Evolutionary conservation across 768 basidiomycete genomes (phyloP), one percentile per base, ranked within the genome.

Genomic region (Mycena indigotica): DNA sequence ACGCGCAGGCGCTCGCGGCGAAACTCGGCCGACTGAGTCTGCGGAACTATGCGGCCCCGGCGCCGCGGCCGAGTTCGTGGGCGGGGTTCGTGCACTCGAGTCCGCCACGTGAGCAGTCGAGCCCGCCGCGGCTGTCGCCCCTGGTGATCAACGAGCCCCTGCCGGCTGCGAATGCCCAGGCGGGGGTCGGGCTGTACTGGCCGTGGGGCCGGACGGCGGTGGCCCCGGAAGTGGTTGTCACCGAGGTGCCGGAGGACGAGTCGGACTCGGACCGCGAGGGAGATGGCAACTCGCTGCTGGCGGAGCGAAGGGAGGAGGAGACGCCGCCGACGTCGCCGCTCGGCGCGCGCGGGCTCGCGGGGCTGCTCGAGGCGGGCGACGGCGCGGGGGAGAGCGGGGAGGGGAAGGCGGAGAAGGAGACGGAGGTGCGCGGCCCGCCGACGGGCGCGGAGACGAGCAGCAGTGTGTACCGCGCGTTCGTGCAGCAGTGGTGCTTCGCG

Each of bases 401-500:
- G 32, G 5, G 38, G 4, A 6, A 1, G 32, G 26, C 17, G 35
- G 32, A 45, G 40, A 30, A 1, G 28, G 26, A 29, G 28, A 8
- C 44, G 29, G 26, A n/a, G 55, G 17, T 25, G 39, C 28, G 35
- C 26, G 35, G 44, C 29, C 13, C 49, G 30, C 44, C 40, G 3
- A 32, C 2, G 29, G 35, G 39, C 39, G 39, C 68, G 44, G 69
- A 68, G 56, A 65, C 69, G 39, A 63, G 54, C 46, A 56, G 54
- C 51, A 63, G 55, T 10, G 8, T 76, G 16, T 87, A 87, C 64
- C 79, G 86, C 53, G 84, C 84, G 23, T 83, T 88, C 57, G 80
- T 88, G 50, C 65, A 74, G 53, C 81, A 85, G 67, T 88, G 87
- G 87, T 88, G 87, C 68, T 88, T 88, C 69, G 85, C 84, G 6